Evolutionary conservation across 176 grass and related monocot genomes (phyloP), one percentile per base, ranked within the genome.

Genomic region (Lolium perenne): DNA sequence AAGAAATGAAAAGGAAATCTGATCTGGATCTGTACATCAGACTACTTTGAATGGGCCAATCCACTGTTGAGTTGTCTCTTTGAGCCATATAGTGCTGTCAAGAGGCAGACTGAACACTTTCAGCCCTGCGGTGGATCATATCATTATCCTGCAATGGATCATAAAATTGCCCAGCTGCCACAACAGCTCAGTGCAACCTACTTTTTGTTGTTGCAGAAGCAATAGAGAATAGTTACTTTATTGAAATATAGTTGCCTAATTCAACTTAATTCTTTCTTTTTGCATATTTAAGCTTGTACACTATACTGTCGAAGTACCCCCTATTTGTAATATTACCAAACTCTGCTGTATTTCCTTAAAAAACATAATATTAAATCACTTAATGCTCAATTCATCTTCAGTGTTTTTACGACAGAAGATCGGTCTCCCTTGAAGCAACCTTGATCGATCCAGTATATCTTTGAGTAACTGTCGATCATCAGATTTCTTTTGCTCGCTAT

Each of bases 101-200:
- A 71, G 38, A 45, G 38, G 68, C 68, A 71, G 20, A 71, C 22
- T 53, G 73, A 83, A 79, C 43, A 18, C 10, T 4, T 71, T 46
- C 10, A 13, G 1, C 21, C 40, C 17, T 71, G 17, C 8, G 23
- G 61, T 81, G 25, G 51, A 67, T 9, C 25, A 23, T 72, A 78
- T 55, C 10, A 43, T 20, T 43, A 79, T 79, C 17, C 9, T 38
- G 20, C 1, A 3, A 38, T 25, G 38, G 53, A 25, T 69, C 15
- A 57, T 79, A 76, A 78, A 54, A 13, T 72, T 25, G 21, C 1
- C n/a, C 63, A 85, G 62, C 74, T 85, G 58, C 46, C 43, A 54
- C 83, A 61, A 48, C 56, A 74, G 12, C 12, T 35, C 2, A 8
- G 82, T 18, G 18, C 72, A 62, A 54, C 49, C 49, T 50, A 46